Conservation (phyloP, 345 rosid genomes). For the Rhizophora apiculata region DNA sequence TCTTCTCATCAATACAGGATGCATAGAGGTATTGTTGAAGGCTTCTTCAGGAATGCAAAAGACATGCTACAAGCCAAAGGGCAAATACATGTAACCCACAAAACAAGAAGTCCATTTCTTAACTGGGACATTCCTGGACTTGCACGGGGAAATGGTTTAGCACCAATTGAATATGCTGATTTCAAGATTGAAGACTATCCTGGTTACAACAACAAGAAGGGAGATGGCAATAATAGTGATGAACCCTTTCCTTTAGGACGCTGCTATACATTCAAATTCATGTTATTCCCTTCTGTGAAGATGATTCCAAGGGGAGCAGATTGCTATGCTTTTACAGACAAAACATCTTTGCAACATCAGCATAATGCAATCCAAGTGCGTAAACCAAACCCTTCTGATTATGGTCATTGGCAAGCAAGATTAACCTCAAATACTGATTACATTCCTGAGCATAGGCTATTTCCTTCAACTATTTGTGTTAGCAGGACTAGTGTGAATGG, state of each 20-base stretch:
- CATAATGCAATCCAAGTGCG: background rate
- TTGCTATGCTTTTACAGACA: background rate
- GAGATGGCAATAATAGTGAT: constrained; percentile 47
- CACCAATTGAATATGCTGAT: constrained; percentile 16
- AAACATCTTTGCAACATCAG: background rate
- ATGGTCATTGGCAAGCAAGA: background rate
- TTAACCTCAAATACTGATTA: no score
- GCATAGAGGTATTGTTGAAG: constrained; percentile 41
- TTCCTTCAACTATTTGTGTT: background rate
- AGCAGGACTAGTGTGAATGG: background rate
- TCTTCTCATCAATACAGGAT: constrained; percentile 29
- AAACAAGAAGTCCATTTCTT: constrained; percentile 43
- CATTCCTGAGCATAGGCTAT: background rate
- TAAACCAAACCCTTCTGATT: background rate
- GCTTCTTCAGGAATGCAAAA: constrained; percentile 46
- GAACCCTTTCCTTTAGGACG: constrained; percentile 43
- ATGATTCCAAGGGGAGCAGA: background rate
- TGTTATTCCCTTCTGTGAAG: constrained; percentile 18
- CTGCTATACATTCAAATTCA: constrained; percentile 51
- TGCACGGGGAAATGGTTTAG: constrained; percentile 36
- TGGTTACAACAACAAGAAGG: constrained; percentile 51
- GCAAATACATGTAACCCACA: constrained; percentile 60
- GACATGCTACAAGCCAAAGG: constrained; percentile 39
- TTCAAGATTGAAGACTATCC: constrained; percentile 43
- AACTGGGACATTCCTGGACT: constrained; percentile 53